Evolutionary conservation across 495 filamentous ascomycete species (phyloP).

Genomic region (Neurospora sp.): DNA sequence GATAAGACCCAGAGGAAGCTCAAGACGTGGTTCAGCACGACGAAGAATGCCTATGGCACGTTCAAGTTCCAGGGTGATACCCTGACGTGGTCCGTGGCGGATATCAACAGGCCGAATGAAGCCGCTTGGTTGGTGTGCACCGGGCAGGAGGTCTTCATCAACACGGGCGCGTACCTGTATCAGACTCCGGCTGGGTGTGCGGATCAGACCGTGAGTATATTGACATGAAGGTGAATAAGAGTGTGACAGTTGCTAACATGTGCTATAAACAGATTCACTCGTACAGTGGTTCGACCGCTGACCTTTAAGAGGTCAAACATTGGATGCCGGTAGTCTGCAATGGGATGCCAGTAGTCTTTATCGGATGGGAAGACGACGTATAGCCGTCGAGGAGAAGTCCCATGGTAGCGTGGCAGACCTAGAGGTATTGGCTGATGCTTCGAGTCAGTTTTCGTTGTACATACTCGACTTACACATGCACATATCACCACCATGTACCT

Average conservation of each 20-base stretch:
- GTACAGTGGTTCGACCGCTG: slow-evolving; percentile 10
- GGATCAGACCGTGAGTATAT: slow-evolving; percentile 36
- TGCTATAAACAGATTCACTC: slow-evolving; percentile 12
- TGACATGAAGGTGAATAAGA: too few species aligned
- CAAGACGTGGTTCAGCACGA: slow-evolving; percentile 16
- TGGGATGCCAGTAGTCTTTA: background rate
- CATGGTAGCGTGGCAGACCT: background rate
- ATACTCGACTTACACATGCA: background rate
- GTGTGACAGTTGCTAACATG: background rate
- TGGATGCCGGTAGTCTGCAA: background rate
- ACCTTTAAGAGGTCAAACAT: slow-evolving; percentile 4
- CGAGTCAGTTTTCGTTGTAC: background rate
- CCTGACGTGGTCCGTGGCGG: slow-evolving; percentile 31
- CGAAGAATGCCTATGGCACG: slow-evolving; percentile 36
- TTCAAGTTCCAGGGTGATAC: slow-evolving; percentile 42
- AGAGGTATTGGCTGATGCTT: background rate
- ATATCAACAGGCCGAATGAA: slow-evolving; percentile 32
- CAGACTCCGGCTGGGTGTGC: slow-evolving; percentile 38
- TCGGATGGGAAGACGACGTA: background rate
- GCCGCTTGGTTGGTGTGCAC: slow-evolving; percentile 41
- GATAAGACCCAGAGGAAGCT: slow-evolving; percentile 27
- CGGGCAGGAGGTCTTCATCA: slow-evolving; percentile 33
- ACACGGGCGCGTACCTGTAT: slow-evolving; percentile 40
- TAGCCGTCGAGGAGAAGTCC: background rate
- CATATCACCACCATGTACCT: background rate